These are phyloP conservation scores for Fistulinella prunicolor DNA, from an alignment of 768 basidiomycete genomes.

Conservation along the genomic window DNA sequence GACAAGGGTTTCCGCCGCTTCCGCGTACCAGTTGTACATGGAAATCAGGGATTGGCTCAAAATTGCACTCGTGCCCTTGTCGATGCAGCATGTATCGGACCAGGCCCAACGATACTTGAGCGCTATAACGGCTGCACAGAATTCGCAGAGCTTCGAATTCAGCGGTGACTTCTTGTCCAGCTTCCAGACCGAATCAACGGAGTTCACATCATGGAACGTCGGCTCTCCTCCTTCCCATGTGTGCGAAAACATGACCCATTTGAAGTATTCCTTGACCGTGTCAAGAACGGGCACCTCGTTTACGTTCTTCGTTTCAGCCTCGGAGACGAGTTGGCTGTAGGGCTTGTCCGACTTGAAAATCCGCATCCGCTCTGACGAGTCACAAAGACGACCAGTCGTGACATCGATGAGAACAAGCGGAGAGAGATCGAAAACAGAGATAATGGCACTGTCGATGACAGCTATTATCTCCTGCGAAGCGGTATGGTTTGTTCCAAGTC, in stretches of 20 bases:
- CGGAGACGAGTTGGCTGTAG: background rate
- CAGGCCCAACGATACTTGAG: constrained; percentile 8
- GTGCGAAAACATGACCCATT: constrained; percentile 20
- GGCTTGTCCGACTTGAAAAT: background rate
- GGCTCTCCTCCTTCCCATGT: constrained; percentile 13
- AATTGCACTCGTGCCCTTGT: background rate
- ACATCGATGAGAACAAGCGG: background rate
- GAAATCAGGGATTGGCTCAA: background rate
- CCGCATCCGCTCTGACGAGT: background rate
- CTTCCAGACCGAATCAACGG: no score
- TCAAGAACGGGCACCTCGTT: no score
- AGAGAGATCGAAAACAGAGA: background rate
- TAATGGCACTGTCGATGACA: background rate
- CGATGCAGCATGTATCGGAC: constrained; percentile 14
- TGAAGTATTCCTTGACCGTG: constrained; percentile 4
- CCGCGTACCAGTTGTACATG: no score
- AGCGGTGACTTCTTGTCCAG: background rate
- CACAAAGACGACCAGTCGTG: background rate
- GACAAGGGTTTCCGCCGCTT: no score
- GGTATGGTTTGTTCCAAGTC: background rate
- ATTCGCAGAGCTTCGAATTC: constrained; percentile 9
- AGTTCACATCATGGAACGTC: constrained; percentile 2
- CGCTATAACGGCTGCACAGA: constrained; percentile 3
- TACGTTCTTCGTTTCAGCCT: background rate
- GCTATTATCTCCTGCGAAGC: background rate